Evolutionary conservation across 805 yeast genomes (phyloP), one percentile per base, ranked within the genome.

Genomic region (Lipomyces spencermartinsiae): DNA sequence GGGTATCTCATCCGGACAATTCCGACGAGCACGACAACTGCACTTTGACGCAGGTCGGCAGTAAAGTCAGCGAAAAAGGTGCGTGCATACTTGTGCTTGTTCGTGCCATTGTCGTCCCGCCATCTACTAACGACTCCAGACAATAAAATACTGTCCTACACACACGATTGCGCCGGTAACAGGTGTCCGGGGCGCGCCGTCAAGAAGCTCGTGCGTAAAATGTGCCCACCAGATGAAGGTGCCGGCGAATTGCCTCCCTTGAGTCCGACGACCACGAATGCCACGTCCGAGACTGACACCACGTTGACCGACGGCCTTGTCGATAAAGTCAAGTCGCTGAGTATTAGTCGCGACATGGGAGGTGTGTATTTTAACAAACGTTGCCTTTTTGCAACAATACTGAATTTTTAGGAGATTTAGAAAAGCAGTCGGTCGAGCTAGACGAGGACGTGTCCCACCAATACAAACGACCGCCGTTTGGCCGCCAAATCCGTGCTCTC

Each of bases 261-360:
- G 4, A 43, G 22, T 3, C n/a, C 22, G 22, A 16, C 49, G 19
- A 16, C 22, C 19, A 43, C 49, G 22, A n/a, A 43, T 43, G 8
- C 49, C 22, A 43, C 49, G 49, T 16, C 59, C 59, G 31, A 31
- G 16, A 57, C 25, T 16, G 59, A 19, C 29, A 19, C 16, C 39
- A 35, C 59, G 25, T 10, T 57, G 59, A 25, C 46, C 59, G n/a
- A 57, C 59, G n/a, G 22, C 49, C 6, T 43, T 43, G 49, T 43
- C 22, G 49, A 16, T 19, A n/a, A 43, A 16, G n/a, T 43, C 22
- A 43, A 43, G 25, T 16, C 8, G 7, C 19, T 43, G 49, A 43
- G 22, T 16, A 43, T 43, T 16, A 3, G 49, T 4, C 22, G 9
- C 16, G n/a, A 6, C 22, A 43, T 16, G 19, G 22, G n/a, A 43